A percentile compares a stretch with the other conserved stretches of the same genome.
Evolutionary conservation across 768 basidiomycete genomes (phyloP).

Genomic region (Cantharellus cinnabarinus): DNA sequence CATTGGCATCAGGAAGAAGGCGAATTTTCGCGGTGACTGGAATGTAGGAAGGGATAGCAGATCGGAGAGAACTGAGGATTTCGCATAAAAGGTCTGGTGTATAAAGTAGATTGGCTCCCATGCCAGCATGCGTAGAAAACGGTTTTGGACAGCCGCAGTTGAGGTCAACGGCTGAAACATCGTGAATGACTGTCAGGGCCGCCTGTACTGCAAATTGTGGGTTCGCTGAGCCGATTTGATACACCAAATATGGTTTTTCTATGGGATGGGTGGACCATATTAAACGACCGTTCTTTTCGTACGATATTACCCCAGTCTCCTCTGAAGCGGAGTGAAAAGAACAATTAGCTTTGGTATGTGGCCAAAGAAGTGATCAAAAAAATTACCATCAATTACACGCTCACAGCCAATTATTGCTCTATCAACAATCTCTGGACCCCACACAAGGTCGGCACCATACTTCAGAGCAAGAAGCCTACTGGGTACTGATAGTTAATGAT

Average conservation of each 20-base stretch:
- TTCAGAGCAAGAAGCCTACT: conserved; percentile 73
- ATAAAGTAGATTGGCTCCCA: conserved; percentile 89
- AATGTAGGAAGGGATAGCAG: conserved; percentile 50
- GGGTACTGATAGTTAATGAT: conserved; percentile 33
- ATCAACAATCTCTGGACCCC: conserved; percentile 94
- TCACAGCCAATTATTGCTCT: conserved; percentile 79
- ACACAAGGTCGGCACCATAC: conserved; percentile 83
- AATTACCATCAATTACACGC: conserved; percentile 71
- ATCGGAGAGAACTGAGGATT: conserved; percentile 63
- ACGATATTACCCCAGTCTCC: conserved; percentile 68
- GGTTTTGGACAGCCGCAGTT: conserved; percentile 97
- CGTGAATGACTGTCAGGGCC: conserved; percentile 64
- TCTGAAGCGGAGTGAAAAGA: conserved; percentile 25
- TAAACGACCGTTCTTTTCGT: conserved; percentile 50
- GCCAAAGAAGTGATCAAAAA: no score
- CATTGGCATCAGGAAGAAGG: conserved; percentile 64
- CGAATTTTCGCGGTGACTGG: conserved; percentile 92
- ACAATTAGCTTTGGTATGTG: neutral
- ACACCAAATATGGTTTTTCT: conserved; percentile 86
- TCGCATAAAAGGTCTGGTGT: conserved; percentile 81
- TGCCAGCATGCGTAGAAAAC: conserved; percentile 82
- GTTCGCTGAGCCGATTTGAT: conserved; percentile 82
- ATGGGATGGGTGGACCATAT: conserved; percentile 87
- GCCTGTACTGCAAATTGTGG: conserved; percentile 86
- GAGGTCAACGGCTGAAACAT: conserved; percentile 86